phyloP scores from a whole-genome alignment of 768 basidiomycete species.

The Lactifluus rugatus region DNA sequence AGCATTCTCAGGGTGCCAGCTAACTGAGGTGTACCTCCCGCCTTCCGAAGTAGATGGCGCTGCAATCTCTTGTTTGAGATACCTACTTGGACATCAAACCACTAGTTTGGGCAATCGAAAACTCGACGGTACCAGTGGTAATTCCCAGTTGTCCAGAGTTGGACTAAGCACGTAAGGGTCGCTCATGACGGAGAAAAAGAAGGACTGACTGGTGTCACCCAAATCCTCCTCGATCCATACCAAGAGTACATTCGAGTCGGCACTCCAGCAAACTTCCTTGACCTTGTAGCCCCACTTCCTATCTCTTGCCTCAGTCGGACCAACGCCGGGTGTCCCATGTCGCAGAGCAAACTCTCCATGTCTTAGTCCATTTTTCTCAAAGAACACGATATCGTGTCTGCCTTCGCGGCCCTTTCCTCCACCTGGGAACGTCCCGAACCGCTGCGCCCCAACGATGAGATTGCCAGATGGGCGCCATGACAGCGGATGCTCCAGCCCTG shows the following conservation, averaged over 20 bases:
- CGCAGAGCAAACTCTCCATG: constrained; percentile 79
- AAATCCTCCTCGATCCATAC: constrained; percentile 70
- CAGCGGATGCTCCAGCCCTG: constrained; percentile 70
- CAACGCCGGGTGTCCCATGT: constrained; percentile 25
- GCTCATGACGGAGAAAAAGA: constrained; percentile 3
- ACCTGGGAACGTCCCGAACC: constrained; percentile 63
- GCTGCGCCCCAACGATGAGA: constrained; percentile 70
- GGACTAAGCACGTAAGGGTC: constrained; percentile 42
- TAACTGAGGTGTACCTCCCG: constrained; percentile 58
- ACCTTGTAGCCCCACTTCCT: constrained; percentile 61
- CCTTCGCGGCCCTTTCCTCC: constrained; percentile 57
- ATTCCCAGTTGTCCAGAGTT: constrained; percentile 90
- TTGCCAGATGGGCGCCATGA: constrained; percentile 88
- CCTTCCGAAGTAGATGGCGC: constrained; percentile 29
- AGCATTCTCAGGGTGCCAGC: constrained; percentile 83
- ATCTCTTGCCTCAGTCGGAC: constrained; percentile 24
- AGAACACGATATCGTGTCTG: constrained; percentile 82
- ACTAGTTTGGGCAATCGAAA: neutral
- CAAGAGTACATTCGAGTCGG: constrained; percentile 76
- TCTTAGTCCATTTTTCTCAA: constrained; percentile 88
- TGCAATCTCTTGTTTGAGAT: constrained; percentile 82
- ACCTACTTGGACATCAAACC: constrained; percentile 38
- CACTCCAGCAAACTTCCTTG: constrained; percentile 74
- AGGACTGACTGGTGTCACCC: constrained; percentile 60
- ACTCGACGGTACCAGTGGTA: constrained; percentile 68